A percentile compares a stretch with the other conserved stretches of the same genome.
Conservation (phyloP, 805 yeast species). For the Starmerella floris region DNA sequence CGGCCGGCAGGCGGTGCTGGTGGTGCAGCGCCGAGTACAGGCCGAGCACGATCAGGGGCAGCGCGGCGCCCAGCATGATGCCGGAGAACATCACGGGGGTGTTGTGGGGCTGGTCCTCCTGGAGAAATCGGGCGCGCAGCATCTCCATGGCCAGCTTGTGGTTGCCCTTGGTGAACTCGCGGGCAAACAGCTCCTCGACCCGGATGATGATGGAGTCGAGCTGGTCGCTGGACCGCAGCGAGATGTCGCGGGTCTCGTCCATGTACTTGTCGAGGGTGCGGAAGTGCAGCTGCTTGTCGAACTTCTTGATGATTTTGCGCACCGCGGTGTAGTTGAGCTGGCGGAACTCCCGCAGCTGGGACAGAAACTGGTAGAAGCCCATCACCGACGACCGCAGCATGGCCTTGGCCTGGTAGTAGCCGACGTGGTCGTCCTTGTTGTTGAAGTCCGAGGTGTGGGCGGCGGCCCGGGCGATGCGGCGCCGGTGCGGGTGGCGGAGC, state of each 20-base stretch:
- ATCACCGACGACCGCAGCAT: conserved; percentile 54
- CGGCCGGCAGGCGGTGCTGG: conserved; percentile 32
- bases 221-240: conserved; percentile 35
- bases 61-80: conserved; percentile 49
- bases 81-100: conserved; percentile 46
- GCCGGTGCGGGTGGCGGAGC: neutral
- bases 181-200: conserved; percentile 55
- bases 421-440: conserved; percentile 27
- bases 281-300: conserved; percentile 53
- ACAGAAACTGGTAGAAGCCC: conserved; percentile 63
- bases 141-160: conserved; percentile 61
- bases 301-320: conserved; percentile 78
- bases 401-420: conserved; percentile 51
- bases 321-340: conserved; percentile 75
- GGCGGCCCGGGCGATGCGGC: neutral
- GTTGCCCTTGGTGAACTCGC: conserved; percentile 55
- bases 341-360: conserved; percentile 56
- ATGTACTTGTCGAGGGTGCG: conserved; percentile 38
- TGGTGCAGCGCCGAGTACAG: conserved; percentile 40
- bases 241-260: conserved; percentile 44
- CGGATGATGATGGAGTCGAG: conserved; percentile 50
- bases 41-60: conserved; percentile 55
- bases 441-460: conserved; percentile 15
- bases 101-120: conserved; percentile 25
- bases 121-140: conserved; percentile 38